Evolutionary conservation across 2,329 filamentous ascomycete species (phyloP).

Genomic region (Colletotrichum costaricense): DNA sequence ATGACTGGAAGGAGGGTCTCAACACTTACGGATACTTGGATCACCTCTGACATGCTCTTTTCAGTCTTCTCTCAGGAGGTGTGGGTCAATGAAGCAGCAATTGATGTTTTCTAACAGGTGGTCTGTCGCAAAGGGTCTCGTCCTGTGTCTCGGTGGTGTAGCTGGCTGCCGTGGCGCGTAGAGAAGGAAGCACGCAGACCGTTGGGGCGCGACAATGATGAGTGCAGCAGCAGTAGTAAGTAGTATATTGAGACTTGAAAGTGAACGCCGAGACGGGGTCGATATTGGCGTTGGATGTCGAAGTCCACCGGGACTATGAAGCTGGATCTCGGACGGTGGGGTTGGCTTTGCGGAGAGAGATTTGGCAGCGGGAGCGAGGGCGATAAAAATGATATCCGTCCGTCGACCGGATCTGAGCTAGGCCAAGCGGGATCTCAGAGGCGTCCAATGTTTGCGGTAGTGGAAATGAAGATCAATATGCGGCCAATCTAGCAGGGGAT

Average conservation of each 20-base stretch:
- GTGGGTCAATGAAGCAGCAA: not conserved
- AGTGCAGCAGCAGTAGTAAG: no score
- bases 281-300: not conserved
- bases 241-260: not conserved
- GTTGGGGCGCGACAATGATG: not conserved
- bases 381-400: constrained; percentile 7
- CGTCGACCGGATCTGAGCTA: constrained; percentile 30
- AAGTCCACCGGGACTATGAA: not conserved
- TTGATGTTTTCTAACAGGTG: not conserved
- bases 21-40: not conserved
- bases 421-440: constrained; percentile 28
- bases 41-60: not conserved
- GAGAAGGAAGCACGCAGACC: not conserved
- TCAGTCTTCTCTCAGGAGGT: not conserved
- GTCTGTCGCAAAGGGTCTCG: not conserved
- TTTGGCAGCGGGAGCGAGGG: constrained; percentile 25
- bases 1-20: not conserved
- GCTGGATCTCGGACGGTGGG: not conserved
- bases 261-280: not conserved
- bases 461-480: constrained; percentile 35
- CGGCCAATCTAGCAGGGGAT: constrained; percentile 1
- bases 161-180: not conserved
- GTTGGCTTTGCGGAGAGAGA: not conserved
- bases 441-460: constrained; percentile 35
- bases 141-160: not conserved